Evolutionary conservation across 257 asterid species (phyloP), one percentile per base, ranked within the genome.

Genomic region (Echium plantagineum): DNA sequence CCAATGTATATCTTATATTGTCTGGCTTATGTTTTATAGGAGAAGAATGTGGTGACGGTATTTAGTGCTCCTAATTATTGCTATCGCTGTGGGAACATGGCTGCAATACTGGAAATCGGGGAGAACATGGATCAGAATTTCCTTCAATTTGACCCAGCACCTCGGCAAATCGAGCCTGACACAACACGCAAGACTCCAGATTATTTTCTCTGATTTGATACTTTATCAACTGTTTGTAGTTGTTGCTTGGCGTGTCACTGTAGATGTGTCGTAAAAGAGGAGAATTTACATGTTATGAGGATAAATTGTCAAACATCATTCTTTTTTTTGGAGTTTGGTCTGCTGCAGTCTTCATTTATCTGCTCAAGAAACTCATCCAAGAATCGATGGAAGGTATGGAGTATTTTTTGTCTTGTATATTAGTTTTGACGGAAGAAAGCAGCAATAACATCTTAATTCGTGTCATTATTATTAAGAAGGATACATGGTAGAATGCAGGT

Each of bases 1-100:
- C 22, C 21, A 20, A 16, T 56, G 30, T 65, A 31, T 55, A 10
- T 38, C 16, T 21, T 51, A 42, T 68, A 3, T 55, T 42, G 15
- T 63, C 64, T 28, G 51, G 15, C 62, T 28, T 12, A 2, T 56
- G 2, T 52, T 71, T 72, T 80, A 63, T 59, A 83, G 90, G 90
- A 80, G 2, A 83, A 83, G 72, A 80, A 83, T 61, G 90, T 83
- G 57, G 90, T 80, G 69, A 83, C 90, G 2, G 90, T 83, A 31
- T 83, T 83, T 63, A 80, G 81, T 12, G 86, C 86, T 66, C 89
- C 89, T 9, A 83, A 83, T 79, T 83, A 83, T 52, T 83, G 89
- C 71, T 83, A 83, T 69, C 86, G 90, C 9, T 83, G 90, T 16
- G 90, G 90, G 49, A 83, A 83, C 74, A 83, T 83, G 90, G 90